phyloP scores from a whole-genome alignment of 164 flowering plant genomes.

The Hamamelis virginiana region DNA sequence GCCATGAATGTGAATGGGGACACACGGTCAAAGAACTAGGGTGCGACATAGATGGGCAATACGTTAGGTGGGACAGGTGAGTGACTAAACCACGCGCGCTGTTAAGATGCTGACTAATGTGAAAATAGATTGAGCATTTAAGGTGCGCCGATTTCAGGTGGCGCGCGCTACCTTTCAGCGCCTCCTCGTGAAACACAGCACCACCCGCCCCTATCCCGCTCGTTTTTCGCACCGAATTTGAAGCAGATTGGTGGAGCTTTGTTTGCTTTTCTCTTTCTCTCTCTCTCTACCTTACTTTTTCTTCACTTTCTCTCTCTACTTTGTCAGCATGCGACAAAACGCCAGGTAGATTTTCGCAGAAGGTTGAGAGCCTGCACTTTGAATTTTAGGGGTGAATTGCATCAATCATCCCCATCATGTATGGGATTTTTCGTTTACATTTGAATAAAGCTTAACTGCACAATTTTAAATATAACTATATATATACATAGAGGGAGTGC shows the following conservation, averaged over 20 bases:
- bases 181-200: constrained; percentile 24
- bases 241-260: constrained; percentile 3
- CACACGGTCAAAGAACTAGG: too few species aligned
- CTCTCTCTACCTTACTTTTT: neutral
- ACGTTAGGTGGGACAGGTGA: neutral
- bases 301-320: neutral
- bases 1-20: too few species aligned
- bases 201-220: constrained; percentile 4
- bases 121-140: neutral
- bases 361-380: neutral
- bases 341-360: neutral
- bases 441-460: too few species aligned
- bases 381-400: too few species aligned
- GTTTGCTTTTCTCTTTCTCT: neutral
- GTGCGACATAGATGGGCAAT: neutral
- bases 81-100: neutral
- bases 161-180: constrained; percentile 17
- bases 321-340: neutral
- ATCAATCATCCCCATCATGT: too few species aligned
- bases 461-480: too few species aligned
- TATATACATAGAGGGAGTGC: too few species aligned
- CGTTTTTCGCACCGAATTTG: constrained; percentile 10
- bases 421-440: too few species aligned
- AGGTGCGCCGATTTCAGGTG: constrained; percentile 10
- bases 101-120: neutral